Evolutionary conservation across 768 basidiomycete genomes (phyloP).

Genomic region (Rhizopogon vesiculosus): DNA sequence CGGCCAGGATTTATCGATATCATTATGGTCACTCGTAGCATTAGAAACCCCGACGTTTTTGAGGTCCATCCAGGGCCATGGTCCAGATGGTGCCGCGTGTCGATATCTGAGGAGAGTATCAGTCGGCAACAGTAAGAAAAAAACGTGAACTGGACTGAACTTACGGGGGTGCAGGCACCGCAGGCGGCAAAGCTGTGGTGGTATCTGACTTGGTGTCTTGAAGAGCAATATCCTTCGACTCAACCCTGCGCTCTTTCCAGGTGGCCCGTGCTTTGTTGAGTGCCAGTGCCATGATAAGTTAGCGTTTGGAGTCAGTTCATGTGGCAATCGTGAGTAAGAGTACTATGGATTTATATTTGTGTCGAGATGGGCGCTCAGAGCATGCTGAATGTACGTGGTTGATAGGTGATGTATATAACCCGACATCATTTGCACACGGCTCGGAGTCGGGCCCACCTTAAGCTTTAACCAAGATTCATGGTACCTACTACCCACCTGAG

Average conservation of each 20-base stretch:
- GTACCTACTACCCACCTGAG: too few relatives aligned
- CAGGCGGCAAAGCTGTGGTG: not conserved
- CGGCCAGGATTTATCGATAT: not conserved
- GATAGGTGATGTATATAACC: too few relatives aligned
- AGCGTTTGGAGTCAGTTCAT: not conserved
- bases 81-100: conserved; percentile 22
- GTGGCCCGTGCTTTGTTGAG: not conserved
- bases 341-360: not conserved
- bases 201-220: not conserved
- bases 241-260: too few relatives aligned
- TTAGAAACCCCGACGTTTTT: not conserved
- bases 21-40: too few relatives aligned
- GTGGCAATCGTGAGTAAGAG: not conserved
- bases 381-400: too few relatives aligned
- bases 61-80: conserved; percentile 30
- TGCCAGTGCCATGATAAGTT: not conserved
- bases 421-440: too few relatives aligned
- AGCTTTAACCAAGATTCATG: too few relatives aligned
- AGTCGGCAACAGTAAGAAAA: not conserved
- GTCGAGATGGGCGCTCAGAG: not conserved
- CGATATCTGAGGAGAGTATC: conserved; percentile 6
- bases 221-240: not conserved
- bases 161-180: not conserved
- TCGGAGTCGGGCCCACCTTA: too few relatives aligned
- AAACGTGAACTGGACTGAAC: not conserved